phyloP scores from a whole-genome alignment of 768 basidiomycete species.

The Gymnopilus junonius region DNA sequence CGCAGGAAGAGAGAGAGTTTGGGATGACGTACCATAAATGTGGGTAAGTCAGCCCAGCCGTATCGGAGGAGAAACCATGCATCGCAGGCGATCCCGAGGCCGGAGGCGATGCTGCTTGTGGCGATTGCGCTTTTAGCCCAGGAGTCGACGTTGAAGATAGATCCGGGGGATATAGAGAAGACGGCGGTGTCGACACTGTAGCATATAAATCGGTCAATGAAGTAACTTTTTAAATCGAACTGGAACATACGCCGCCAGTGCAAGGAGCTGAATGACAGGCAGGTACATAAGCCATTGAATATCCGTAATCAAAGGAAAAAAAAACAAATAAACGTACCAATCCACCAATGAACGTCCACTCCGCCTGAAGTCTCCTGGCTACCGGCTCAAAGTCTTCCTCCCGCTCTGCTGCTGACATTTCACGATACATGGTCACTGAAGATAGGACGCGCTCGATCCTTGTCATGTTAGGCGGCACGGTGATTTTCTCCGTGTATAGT shows the following conservation, averaged over 20 bases:
- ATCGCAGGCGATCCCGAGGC: conserved; percentile 64
- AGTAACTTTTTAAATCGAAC: neutral
- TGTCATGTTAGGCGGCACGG: neutral
- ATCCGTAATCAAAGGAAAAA: no score
- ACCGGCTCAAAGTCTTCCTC: conserved; percentile 58
- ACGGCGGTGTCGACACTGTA: conserved; percentile 56
- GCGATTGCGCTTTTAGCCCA: conserved; percentile 58
- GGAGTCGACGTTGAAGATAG: conserved; percentile 52
- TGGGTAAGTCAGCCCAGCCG: conserved; percentile 53
- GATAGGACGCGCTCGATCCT: neutral
- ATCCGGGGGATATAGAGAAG: conserved; percentile 62
- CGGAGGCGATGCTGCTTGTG: conserved; percentile 61
- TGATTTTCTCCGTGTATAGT: conserved; percentile 43
- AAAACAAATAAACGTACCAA: conserved; percentile 45
- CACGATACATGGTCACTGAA: conserved; percentile 51
- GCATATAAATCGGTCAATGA: neutral
- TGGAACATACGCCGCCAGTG: conserved; percentile 55
- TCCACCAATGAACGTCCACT: conserved; percentile 72
- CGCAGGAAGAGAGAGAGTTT: no score
- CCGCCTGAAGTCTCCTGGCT: conserved; percentile 50
- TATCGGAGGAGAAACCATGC: conserved; percentile 73
- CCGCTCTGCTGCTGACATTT: conserved; percentile 48
- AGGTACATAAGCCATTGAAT: no score
- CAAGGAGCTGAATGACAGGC: conserved; percentile 62
- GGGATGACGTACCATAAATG: no score